Conservation (phyloP, 192 early-diverging fungal genomes). For the Spinellus fusiger region DNA sequence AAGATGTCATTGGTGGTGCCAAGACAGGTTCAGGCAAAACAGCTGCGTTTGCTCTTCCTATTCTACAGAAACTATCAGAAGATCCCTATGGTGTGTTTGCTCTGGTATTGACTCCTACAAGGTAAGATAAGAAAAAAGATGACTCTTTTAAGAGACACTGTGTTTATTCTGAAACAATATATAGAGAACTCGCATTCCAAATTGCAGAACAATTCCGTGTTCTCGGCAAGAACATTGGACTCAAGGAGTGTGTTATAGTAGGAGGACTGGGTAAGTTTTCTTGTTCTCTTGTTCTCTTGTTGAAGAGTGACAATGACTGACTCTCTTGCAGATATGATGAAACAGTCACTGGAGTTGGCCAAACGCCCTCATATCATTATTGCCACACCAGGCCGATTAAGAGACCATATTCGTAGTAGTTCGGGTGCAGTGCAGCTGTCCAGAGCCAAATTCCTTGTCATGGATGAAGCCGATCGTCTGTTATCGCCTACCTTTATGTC, state of each 20-base stretch:
- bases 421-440: slow-evolving; percentile 66
- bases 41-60: slow-evolving; percentile 95
- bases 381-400: slow-evolving; percentile 91
- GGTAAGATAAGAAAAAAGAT: slow-evolving; percentile 31
- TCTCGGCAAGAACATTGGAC: slow-evolving; percentile 79
- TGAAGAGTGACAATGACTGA: neutral
- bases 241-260: slow-evolving; percentile 83
- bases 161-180: neutral
- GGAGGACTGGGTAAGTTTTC: slow-evolving; percentile 72
- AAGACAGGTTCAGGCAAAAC: slow-evolving; percentile 98
- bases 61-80: slow-evolving; percentile 89
- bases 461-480: slow-evolving; percentile 96
- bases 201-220: slow-evolving; percentile 97
- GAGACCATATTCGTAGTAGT: slow-evolving; percentile 85
- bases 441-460: slow-evolving; percentile 75
- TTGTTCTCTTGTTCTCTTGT: too few relatives aligned
- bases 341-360: slow-evolving; percentile 82
- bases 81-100: slow-evolving; percentile 97
- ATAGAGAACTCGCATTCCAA: slow-evolving; percentile 94
- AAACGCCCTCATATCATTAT: slow-evolving; percentile 87
- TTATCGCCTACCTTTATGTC: slow-evolving; percentile 79
- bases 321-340: slow-evolving; percentile 73
- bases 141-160: neutral
- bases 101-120: slow-evolving; percentile 92
- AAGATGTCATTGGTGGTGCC: slow-evolving; percentile 89